phyloP scores from a whole-genome alignment of 164 flowering plant species.

The Vitis cinerea region DNA sequence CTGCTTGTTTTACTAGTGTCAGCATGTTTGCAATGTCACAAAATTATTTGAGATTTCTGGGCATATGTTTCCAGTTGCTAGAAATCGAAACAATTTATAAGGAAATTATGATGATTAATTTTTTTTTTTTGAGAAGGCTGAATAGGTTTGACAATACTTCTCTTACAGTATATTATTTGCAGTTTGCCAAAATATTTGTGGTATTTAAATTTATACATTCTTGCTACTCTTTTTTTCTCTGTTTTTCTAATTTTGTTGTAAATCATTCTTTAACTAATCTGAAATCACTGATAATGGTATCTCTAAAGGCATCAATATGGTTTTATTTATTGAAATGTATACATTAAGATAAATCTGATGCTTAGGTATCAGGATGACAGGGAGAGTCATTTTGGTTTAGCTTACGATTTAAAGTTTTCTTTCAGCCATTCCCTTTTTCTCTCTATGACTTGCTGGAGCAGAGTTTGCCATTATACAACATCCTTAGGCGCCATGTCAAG shows the following conservation, averaged over 20 bases:
- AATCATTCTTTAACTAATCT: background rate
- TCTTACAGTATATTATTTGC: background rate
- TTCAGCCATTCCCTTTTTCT: conserved; percentile 68
- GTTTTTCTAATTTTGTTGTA: background rate
- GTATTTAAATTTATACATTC: background rate
- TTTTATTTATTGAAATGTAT: too few relatives aligned
- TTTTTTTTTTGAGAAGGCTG: background rate
- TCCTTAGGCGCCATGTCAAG: conserved; percentile 52
- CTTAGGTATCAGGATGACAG: background rate
- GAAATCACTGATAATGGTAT: background rate
- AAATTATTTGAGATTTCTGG: background rate
- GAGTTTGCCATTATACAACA: conserved; percentile 81
- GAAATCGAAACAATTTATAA: background rate
- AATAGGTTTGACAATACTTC: background rate
- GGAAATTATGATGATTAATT: background rate
- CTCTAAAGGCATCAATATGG: background rate
- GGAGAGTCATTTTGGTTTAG: background rate
- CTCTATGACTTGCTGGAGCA: conserved; percentile 80
- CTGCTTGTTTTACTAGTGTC: too few relatives aligned
- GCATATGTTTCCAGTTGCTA: background rate
- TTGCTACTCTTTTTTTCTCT: background rate
- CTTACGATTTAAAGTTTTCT: background rate
- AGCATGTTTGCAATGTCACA: too few relatives aligned
- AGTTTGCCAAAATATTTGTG: background rate
- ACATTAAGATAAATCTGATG: background rate